Conservation (phyloP, 2,329 filamentous ascomycete species). For the Ceratocystis huliohia region DNA sequence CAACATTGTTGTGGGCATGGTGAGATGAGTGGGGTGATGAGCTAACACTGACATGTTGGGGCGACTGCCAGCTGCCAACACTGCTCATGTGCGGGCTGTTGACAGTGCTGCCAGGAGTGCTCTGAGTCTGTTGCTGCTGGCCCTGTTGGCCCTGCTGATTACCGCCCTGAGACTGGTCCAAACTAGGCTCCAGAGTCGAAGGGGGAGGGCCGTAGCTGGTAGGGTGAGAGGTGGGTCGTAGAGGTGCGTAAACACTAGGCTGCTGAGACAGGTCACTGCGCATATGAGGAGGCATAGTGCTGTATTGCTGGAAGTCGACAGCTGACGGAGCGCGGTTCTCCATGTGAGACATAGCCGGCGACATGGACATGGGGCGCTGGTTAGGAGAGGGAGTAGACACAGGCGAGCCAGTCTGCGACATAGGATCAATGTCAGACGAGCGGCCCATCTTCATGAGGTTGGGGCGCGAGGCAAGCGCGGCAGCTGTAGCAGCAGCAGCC, state of each 20-base stretch:
- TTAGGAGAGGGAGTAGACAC: constrained; percentile 70
- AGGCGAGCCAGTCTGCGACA: constrained; percentile 60
- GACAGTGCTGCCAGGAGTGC: constrained; percentile 53
- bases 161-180: constrained; percentile 44
- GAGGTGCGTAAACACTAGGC: constrained; percentile 48
- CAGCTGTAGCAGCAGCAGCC: constrained; percentile 75
- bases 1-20: constrained; percentile 34
- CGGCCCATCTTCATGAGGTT: constrained; percentile 32
- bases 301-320: constrained; percentile 53
- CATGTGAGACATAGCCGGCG: constrained; percentile 53
- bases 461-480: constrained; percentile 54
- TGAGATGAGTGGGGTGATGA: constrained; percentile 39
- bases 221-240: constrained; percentile 74
- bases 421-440: constrained; percentile 56
- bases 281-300: constrained; percentile 70
- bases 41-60: constrained; percentile 34
- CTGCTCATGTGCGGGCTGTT: constrained; percentile 77
- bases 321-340: constrained; percentile 7
- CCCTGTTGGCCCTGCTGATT: constrained; percentile 27
- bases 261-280: constrained; percentile 61
- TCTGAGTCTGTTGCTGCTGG: constrained; percentile 47
- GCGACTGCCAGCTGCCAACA: constrained; percentile 67
- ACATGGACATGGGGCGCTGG: constrained; percentile 68
- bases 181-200: constrained; percentile 64
- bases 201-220: constrained; percentile 69